Evolutionary conservation across 805 yeast species (phyloP), one percentile per base, ranked within the genome.

Genomic region (Starmera caribaea): DNA sequence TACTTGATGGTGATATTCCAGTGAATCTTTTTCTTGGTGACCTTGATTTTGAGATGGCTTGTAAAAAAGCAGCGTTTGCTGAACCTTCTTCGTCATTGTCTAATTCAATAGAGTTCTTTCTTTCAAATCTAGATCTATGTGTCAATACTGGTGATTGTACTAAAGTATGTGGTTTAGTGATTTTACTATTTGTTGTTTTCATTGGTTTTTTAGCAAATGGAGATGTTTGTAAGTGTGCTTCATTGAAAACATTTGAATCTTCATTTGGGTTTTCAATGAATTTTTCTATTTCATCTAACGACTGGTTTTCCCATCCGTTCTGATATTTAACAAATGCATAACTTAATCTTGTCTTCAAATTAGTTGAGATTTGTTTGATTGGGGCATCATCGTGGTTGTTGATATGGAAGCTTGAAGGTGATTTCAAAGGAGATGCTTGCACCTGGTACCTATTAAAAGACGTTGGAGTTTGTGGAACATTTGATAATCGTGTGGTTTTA

Each of bases 261-360:
- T 38, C 47, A 5, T 38, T 37, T 14, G 39, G 41, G 10, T 39
- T 38, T 3, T 16, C 26, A 1, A 32, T 29, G 4, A 30, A 39
- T 35, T 49, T 56, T 34, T 54, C 59, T 30, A 54, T 24, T 29
- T 55, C 58, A 35, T 52, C 58, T 13, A 55, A 35, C 3, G 56
- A 51, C 35, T 55, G 56, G 37, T 53, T 49, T 10, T 50, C 41
- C 59, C 58, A 54, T 4, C 59, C 59, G 14, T 54, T 43, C 38
- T 64, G 64, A 38, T 61, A 51, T 45, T 64, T 65, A 10, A 64
- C 62, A 45, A 62, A 56, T 2, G 71, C 71, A 47, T 65, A 63
- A 40, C 62, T 63, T 13, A 66, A 47, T 40, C 70, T 52, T 12
- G 69, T 62, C 41, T 61, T 62, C 32, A 66, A 50, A 41, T 60